Base-by-base conservation (phyloP, 495 filamentous ascomycete genomes). In the Aspergillus kassunensis region DNA sequence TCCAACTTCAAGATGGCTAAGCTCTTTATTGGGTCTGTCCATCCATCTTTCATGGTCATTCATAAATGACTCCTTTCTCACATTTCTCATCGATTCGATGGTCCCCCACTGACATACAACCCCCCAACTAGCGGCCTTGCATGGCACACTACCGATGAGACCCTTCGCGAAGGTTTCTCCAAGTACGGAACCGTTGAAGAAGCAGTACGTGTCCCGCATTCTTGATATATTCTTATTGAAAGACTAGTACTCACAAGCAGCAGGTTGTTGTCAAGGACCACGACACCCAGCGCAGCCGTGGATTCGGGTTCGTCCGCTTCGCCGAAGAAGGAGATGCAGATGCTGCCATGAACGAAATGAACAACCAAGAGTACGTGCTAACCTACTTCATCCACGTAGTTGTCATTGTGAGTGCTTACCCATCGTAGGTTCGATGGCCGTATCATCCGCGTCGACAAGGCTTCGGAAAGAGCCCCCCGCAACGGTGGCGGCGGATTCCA, bases 211-310 rank as follows among this genome's bases (percentile, higher is more conserved):
- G 35, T 33, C 33, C 21, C 20, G n/a, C 19, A 45, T 56, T 11
- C n/a, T 11, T 16, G 11, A 6, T 19, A 1, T 31, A 27, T 48
- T 37, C 16, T 7, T 12, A 6, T 19, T 13, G 15, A 21, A 29
- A 39, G 18, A 24, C 36, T 15, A 21, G n/a, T 39, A 21, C 19
- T 51, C 39, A 46, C 18, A 52, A 27, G 15, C 9, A 36, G 13
- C 55, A 98, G 93, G 86, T 96, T 56, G 92, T 99, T 51, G 90
- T 97, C 60, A 97, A 96, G 76, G 93, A 99, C 67, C 91, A 90
- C 58, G 91, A 97, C 64, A 97, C 93, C 55, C 83, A 88, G 51
- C 90, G 95, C 66, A 96, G 90, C 75, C 90, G 93, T 67, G 93
- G 93, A 31, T 99, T 97, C 66, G 93, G 93, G 20, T 99, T 99